Evolutionary conservation across 768 basidiomycete genomes (phyloP).

Genomic region (Lyophyllum decastes): DNA sequence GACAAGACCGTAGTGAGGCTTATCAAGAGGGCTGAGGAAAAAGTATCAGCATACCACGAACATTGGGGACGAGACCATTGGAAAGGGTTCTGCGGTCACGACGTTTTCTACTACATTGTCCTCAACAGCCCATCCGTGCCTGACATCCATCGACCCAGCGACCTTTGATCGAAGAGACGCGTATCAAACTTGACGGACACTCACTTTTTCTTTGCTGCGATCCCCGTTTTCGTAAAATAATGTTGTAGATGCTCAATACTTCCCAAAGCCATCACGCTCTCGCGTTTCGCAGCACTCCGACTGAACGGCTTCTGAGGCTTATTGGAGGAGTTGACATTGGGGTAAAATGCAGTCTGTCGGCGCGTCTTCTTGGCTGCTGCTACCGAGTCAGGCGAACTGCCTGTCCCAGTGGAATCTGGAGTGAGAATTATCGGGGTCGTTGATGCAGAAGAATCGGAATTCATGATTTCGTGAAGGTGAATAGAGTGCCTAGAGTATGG

Average conservation of each 20-base stretch:
- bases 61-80: not conserved
- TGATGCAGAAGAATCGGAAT: constrained; percentile 46
- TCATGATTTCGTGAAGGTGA: constrained; percentile 23
- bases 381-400: constrained; percentile 24
- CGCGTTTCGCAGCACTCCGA: constrained; percentile 87
- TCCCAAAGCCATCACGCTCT: constrained; percentile 92
- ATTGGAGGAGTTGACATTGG: constrained; percentile 66
- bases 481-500: not conserved
- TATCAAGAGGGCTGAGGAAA: constrained; percentile 39
- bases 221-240: constrained; percentile 89
- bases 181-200: constrained; percentile 25
- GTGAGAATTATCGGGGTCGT: constrained; percentile 57
- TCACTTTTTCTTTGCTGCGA: constrained; percentile 72
- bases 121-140: not conserved
- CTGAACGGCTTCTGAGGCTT: constrained; percentile 86
- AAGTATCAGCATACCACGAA: constrained; percentile 9
- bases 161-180: constrained; percentile 11
- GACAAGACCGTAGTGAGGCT: constrained; percentile 62
- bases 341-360: constrained; percentile 78
- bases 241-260: constrained; percentile 96
- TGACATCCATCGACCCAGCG: constrained; percentile 1
- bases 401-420: constrained; percentile 57
- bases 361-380: constrained; percentile 49
- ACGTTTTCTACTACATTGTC: too few relatives aligned
- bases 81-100: too few relatives aligned